Evolutionary conservation across 495 filamentous ascomycete genomes (phyloP), one percentile per base, ranked within the genome.

Genomic region (Extremus antarcticus): DNA sequence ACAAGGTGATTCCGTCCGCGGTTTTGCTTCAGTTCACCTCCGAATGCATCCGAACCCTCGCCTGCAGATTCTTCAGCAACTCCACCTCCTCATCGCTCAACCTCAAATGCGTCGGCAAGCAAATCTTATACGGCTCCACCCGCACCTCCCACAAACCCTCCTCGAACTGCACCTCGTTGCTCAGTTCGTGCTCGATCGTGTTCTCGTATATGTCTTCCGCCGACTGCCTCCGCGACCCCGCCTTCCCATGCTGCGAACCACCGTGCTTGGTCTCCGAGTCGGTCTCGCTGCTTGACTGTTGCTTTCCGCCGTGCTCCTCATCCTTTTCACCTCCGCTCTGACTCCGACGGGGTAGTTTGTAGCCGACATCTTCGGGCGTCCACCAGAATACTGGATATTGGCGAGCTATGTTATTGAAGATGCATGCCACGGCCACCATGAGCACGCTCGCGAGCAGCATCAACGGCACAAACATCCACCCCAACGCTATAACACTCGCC

Each of bases 351-450:
- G 46, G 46, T 4, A 48, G 46, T 51, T 64, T 58, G 2, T 20
- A 15, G 2, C 57, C 58, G 0, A 56, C 43, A 47, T 62, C 65
- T 29, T 64, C 65, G 3, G 79, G 70, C 3, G 79, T 78, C 81
- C 80, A 85, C 89, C 90, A 95, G 63, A 86, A 94, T 16, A 81
- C 63, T 1, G 90, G 90, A 61, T 81, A 95, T 46, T 79, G 76
- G 22, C 88, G 73, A 63, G 84, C 79, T 15, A 90, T 70, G 60
- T 95, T 94, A 59, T 90, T 90, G 43, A 90, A 62, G 16, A 91
- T 40, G 50, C 87, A 68, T 0, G 84, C 87, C 0, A 81, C 76
- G 0, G 61, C 65, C 43, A 85, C 69, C 80, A 92, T 88, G 41
- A 94, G 60, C 0, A 60, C 63, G 39, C 76, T 78, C 0, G 81